A percentile compares a stretch with the other conserved stretches of the same genome.
These are phyloP conservation scores for Kodamaea sp. DNA, from an alignment of 1,139 yeast species.

Conservation along the genomic window DNA sequence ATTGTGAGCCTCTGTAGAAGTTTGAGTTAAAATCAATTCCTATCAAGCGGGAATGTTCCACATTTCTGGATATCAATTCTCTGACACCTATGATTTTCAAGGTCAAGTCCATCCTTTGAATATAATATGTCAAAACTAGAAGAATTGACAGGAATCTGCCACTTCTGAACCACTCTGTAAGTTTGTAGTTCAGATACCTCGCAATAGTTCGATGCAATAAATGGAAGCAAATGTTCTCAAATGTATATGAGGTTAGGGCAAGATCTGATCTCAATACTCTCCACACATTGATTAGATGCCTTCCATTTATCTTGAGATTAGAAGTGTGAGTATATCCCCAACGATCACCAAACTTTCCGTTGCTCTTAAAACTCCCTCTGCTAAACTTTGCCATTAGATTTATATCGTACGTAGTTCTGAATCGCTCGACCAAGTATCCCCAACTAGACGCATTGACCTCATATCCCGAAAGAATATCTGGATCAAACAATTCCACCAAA, in stretches of 20 bases:
- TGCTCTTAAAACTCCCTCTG: constrained; percentile 49
- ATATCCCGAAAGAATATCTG: constrained; percentile 85
- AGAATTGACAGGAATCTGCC: constrained; percentile 26
- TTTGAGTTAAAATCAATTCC: constrained; percentile 92
- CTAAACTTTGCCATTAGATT: constrained; percentile 50
- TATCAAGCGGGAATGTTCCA: constrained; percentile 81
- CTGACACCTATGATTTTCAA: constrained; percentile 56
- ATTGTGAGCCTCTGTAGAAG: constrained; percentile 89
- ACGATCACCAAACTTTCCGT: constrained; percentile 62
- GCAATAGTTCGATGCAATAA: constrained; percentile 70
- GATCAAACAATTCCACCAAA: constrained; percentile 68
- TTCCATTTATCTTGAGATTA: constrained; percentile 65
- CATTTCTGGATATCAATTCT: constrained; percentile 69
- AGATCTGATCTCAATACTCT: constrained; percentile 65
- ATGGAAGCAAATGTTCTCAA: constrained; percentile 76
- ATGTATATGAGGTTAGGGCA: constrained; percentile 63
- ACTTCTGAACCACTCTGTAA: constrained; percentile 53
- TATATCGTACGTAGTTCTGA: constrained; percentile 42
- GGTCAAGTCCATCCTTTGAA: constrained; percentile 44
- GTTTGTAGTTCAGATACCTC: constrained; percentile 47
- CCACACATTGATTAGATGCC: constrained; percentile 88
- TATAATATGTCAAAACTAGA: constrained; percentile 53
- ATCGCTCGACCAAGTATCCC: constrained; percentile 84
- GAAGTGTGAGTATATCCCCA: constrained; percentile 88
- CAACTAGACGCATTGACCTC: constrained; percentile 81